Conservation (phyloP, 1,284 basidiomycete genomes). For the Apiotrichum gracile region DNA sequence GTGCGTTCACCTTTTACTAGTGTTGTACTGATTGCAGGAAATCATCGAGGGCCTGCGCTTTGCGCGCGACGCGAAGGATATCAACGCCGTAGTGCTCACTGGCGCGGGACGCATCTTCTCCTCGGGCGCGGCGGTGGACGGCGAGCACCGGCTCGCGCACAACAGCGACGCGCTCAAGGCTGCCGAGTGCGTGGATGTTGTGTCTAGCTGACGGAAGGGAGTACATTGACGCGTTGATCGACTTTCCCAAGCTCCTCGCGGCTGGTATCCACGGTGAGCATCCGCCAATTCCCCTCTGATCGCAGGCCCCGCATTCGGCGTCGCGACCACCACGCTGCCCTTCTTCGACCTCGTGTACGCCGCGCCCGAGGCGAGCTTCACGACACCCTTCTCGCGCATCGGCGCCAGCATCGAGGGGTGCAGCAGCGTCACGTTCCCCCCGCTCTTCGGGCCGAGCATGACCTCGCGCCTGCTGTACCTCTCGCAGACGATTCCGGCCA, state of each 20-base stretch:
- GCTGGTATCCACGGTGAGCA: not conserved
- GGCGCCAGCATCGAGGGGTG: not conserved
- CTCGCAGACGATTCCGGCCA: not conserved
- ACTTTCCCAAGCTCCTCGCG: constrained; percentile 1
- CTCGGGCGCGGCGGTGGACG: constrained; percentile 7
- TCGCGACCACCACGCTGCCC: not conserved
- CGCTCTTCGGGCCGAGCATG: not conserved
- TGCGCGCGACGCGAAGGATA: not conserved
- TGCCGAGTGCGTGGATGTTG: not conserved
- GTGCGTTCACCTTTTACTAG: not conserved
- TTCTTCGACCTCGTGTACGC: constrained; percentile 3
- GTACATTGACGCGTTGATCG: not conserved
- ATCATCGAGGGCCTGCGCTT: not conserved
- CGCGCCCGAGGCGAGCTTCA: not conserved
- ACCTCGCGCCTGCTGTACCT: not conserved
- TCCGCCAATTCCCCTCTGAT: not conserved
- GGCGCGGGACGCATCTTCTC: constrained; percentile 13
- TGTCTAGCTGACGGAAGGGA: not conserved
- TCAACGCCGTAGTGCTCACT: not conserved
- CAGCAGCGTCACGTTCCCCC: not conserved
- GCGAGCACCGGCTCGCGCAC: not conserved
- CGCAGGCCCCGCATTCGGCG: not conserved
- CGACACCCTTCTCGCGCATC: constrained; percentile 1
- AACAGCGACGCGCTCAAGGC: not conserved
- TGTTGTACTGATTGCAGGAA: not conserved